These are phyloP conservation scores for Cryptococcus depauperatus DNA, from an alignment of 1,284 basidiomycete genomes.

Conservation along the genomic window DNA sequence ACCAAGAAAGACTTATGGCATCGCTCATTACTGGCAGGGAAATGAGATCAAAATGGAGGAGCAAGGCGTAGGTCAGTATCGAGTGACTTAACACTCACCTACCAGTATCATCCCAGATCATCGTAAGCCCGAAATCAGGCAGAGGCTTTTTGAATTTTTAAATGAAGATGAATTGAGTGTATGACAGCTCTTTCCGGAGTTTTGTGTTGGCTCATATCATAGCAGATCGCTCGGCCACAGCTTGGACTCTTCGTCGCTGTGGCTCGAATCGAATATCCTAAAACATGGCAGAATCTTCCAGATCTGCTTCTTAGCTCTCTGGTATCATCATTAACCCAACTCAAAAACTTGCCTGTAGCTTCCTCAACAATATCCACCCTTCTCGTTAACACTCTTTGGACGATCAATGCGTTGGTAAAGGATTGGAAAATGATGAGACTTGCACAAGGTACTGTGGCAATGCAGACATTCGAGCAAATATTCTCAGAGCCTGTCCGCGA, in stretches of 20 bases:
- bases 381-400: constrained; percentile 44
- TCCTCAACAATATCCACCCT: constrained; percentile 17
- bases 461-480: constrained; percentile 34
- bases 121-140: constrained; percentile 37
- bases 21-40: constrained; percentile 41
- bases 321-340: constrained; percentile 28
- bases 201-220: not conserved
- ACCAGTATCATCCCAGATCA: constrained; percentile 38
- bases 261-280: constrained; percentile 41
- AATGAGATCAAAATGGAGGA: constrained; percentile 44
- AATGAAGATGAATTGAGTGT: constrained; percentile 37
- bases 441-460: constrained; percentile 35
- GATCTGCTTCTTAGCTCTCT: constrained; percentile 35
- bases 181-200: constrained; percentile 6
- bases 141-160: constrained; percentile 40
- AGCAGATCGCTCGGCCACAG: constrained; percentile 43
- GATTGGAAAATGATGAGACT: constrained; percentile 44
- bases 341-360: constrained; percentile 22
- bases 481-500: constrained; percentile 31
- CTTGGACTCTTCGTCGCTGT: constrained; percentile 38
- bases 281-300: constrained; percentile 34
- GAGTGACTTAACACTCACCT: not conserved
- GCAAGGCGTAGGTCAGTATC: constrained; percentile 29
- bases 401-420: constrained; percentile 45
- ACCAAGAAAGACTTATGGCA: constrained; percentile 37